phyloP scores from a whole-genome alignment of 2,329 filamentous ascomycete genomes.

The Neoarthrinium moseri region DNA sequence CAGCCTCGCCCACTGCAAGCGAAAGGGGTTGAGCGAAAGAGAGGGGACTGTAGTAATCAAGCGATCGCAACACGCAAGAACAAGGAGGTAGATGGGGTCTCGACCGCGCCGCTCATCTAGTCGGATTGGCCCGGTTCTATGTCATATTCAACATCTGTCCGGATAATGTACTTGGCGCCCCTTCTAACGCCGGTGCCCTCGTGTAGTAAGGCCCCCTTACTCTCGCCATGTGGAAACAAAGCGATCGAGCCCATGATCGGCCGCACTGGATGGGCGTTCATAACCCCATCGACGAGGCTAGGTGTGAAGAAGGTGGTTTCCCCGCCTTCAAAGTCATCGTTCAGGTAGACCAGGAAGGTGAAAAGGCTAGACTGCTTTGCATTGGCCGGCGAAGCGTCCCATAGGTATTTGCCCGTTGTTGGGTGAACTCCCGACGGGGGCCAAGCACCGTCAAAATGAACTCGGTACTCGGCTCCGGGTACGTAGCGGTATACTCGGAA shows the following conservation, averaged over 20 bases:
- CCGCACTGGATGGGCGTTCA: conserved; percentile 68
- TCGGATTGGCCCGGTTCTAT: conserved; percentile 32
- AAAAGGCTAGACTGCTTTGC: conserved; percentile 66
- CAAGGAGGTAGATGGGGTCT: too few relatives aligned
- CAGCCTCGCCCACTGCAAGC: too few relatives aligned
- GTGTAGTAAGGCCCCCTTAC: conserved; percentile 63
- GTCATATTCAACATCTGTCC: conserved; percentile 72
- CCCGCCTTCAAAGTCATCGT: conserved; percentile 70
- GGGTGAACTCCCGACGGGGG: conserved; percentile 64
- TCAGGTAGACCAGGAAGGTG: conserved; percentile 68
- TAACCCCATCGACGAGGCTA: conserved; percentile 58
- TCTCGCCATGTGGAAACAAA: conserved; percentile 69
- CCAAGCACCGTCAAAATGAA: conserved; percentile 72
- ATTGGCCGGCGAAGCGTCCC: conserved; percentile 60
- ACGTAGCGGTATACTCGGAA: conserved; percentile 74
- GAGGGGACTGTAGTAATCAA: too few relatives aligned
- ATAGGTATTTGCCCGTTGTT: conserved; percentile 55
- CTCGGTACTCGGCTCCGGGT: conserved; percentile 69
- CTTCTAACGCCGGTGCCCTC: conserved; percentile 70
- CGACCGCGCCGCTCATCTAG: too few relatives aligned
- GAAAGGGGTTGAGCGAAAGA: too few relatives aligned
- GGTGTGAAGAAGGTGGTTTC: conserved; percentile 73
- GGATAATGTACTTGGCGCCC: conserved; percentile 67
- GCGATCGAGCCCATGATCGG: conserved; percentile 69
- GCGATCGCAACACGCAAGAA: too few relatives aligned